Evolutionary conservation across 1,284 basidiomycete genomes (phyloP), one percentile per base, ranked within the genome.

Genomic region (Garcileccinum viscosum): DNA sequence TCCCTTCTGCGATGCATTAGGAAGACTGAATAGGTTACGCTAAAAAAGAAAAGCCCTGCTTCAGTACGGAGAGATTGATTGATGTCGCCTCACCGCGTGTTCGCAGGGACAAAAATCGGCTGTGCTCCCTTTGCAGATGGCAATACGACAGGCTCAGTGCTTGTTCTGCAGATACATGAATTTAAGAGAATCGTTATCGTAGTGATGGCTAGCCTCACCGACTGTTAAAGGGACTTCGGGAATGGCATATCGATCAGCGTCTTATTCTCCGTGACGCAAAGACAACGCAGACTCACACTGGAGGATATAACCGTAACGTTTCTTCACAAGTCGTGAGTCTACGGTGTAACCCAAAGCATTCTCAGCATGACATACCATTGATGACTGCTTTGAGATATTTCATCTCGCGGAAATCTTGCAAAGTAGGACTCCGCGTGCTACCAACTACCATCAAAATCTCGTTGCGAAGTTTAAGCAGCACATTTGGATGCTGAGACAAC

Each of bases 241-340:
- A 19, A 3, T 53, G 42, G 70, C 42, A 17, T n/a, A 44, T 19
- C 7, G 6, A 19, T 78, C 47, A 77, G 32, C 22, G 5, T 56
- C 15, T 14, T 14, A 37, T 30, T 63, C 14, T n/a, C 32, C 44
- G 17, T 9, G 5, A 24, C 17, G 4, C 30, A 12, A 58, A 56
- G 59, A 30, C n/a, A 33, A 37, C 9, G 24, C 0, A 62, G 11
- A 77, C 85, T 75, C 79, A 89, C 84, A 91, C 89, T 30, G 88
- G 79, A 5, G 90, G 90, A 78, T 87, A 90, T 12, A 92, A 73
- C n/a, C 90, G 82, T 64, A 91, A 76, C 0, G 87, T 88, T 78
- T 91, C 90, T 88, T 62, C 33, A 68, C 5, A n/a, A 17, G 15
- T 1, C n/a, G 19, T 63, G 30, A 66, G 62, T 64, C 19, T 50